phyloP scores from a whole-genome alignment of 305 asterid genomes.

The Ajuga reptans region DNA sequence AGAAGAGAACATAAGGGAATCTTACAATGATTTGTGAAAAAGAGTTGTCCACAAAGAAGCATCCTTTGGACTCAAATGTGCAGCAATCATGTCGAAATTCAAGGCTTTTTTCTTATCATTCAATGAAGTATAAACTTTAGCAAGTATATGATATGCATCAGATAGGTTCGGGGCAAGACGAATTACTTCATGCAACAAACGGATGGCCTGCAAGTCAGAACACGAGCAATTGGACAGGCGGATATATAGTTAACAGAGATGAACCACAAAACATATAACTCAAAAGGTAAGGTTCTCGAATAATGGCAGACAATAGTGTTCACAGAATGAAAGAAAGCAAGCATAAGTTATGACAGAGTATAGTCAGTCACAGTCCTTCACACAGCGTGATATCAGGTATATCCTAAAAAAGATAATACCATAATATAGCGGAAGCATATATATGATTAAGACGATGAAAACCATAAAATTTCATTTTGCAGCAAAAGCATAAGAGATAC shows the following conservation, averaged over 20 bases:
- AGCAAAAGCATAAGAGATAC: neutral
- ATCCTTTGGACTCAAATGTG: slow-evolving; percentile 61
- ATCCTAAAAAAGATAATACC: neutral
- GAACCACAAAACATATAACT: neutral
- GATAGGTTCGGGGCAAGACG: slow-evolving; percentile 71
- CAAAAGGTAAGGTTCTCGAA: slow-evolving; percentile 3
- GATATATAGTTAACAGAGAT: neutral
- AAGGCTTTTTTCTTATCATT: slow-evolving; percentile 49
- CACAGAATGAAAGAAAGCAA: neutral
- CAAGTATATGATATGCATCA: slow-evolving; percentile 61
- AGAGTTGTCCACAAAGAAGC: slow-evolving; percentile 66
- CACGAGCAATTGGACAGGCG: slow-evolving; percentile 20
- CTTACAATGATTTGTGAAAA: slow-evolving; percentile 46
- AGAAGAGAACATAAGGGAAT: slow-evolving; percentile 8
- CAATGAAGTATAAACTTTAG: slow-evolving; percentile 46
- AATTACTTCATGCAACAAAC: slow-evolving; percentile 53
- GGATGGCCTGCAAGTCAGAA: slow-evolving; percentile 53
- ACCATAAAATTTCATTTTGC: neutral
- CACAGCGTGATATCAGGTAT: neutral
- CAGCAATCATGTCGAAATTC: slow-evolving; percentile 65
- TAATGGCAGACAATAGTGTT: neutral
- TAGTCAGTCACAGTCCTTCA: neutral
- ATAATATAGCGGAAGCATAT: neutral
- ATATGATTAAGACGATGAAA: neutral
- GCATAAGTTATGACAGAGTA: neutral